Percentiles rank a stretch among this genome's conserved stretches.
These are phyloP conservation scores for Porphyridium purpureum DNA, from an alignment of 23 red algal species.

Conservation along the genomic window DNA sequence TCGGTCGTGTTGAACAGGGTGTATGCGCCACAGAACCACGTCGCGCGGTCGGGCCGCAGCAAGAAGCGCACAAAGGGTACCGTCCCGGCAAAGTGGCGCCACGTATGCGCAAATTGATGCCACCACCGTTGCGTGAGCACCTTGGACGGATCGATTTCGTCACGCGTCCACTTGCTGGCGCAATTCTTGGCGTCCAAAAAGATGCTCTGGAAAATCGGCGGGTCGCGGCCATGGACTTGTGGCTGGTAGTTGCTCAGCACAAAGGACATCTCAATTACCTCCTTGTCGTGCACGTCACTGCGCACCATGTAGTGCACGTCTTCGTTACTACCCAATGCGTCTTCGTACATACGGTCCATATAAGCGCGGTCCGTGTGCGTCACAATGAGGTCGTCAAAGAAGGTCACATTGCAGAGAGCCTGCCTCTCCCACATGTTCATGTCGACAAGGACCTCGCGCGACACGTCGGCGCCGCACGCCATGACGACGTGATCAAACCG, in stretches of 20 bases:
- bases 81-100: conserved; percentile 10
- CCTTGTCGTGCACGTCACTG: conserved; percentile 1
- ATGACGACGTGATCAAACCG: conserved; percentile 15
- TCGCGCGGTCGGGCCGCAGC: conserved; percentile 3
- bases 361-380: conserved; percentile 21
- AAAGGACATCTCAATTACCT: conserved; percentile 26
- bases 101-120: too few species aligned
- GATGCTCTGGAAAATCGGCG: conserved; percentile 19
- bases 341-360: conserved; percentile 12
- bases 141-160: too few species aligned
- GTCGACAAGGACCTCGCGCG: neutral
- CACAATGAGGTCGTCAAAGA: conserved; percentile 11
- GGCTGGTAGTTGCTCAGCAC: conserved; percentile 9
- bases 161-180: too few species aligned
- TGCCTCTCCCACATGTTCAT: conserved; percentile 3
- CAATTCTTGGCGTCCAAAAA: conserved; percentile 7
- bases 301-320: conserved; percentile 24
- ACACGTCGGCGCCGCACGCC: conserved; percentile 6
- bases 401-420: conserved; percentile 9
- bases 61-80: conserved; percentile 10
- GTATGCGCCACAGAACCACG: conserved; percentile 13
- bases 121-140: too few species aligned
- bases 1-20: conserved; percentile 21
- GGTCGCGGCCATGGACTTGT: conserved; percentile 3
- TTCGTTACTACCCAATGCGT: neutral